Conservation (phyloP, 352 stramenopile species). For the Pythium scleroteichum region DNA sequence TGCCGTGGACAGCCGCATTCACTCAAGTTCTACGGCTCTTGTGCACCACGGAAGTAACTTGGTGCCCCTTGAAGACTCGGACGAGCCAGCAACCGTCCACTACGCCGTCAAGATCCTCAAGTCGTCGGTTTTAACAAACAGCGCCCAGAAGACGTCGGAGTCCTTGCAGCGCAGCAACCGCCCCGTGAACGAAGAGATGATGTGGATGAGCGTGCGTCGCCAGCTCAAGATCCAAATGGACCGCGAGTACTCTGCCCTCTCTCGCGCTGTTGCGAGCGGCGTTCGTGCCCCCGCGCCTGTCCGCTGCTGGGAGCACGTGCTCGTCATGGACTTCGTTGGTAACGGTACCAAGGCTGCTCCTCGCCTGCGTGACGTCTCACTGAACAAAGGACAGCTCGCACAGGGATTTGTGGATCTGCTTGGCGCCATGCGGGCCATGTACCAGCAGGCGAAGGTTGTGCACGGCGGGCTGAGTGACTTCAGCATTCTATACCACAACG, state of each 20-base stretch:
- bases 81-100: slow-evolving; percentile 47
- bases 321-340: slow-evolving; percentile 59
- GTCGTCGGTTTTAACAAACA: slow-evolving; percentile 48
- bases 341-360: slow-evolving; percentile 35
- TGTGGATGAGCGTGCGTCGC: slow-evolving; percentile 60
- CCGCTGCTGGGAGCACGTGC: slow-evolving; percentile 49
- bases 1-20: slow-evolving; percentile 49
- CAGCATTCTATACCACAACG: slow-evolving; percentile 74
- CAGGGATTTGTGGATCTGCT: slow-evolving; percentile 46
- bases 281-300: slow-evolving; percentile 41
- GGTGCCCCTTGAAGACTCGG: slow-evolving; percentile 35
- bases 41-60: slow-evolving; percentile 60
- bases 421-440: slow-evolving; percentile 42
- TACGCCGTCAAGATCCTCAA: slow-evolving; percentile 82
- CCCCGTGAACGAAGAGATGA: slow-evolving; percentile 42
- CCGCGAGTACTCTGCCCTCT: slow-evolving; percentile 48
- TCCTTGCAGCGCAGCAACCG: slow-evolving; percentile 41
- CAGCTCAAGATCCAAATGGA: slow-evolving; percentile 59
- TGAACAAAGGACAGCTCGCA: slow-evolving; percentile 43
- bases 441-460: slow-evolving; percentile 58
- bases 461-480: slow-evolving; percentile 50
- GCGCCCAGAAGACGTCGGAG: slow-evolving; percentile 45
- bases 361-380: slow-evolving; percentile 46
- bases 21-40: slow-evolving; percentile 48
- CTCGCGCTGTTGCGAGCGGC: slow-evolving; percentile 33